Evolutionary conservation across 805 yeast species (phyloP).

Genomic region (Pachysolen tannophilus): DNA sequence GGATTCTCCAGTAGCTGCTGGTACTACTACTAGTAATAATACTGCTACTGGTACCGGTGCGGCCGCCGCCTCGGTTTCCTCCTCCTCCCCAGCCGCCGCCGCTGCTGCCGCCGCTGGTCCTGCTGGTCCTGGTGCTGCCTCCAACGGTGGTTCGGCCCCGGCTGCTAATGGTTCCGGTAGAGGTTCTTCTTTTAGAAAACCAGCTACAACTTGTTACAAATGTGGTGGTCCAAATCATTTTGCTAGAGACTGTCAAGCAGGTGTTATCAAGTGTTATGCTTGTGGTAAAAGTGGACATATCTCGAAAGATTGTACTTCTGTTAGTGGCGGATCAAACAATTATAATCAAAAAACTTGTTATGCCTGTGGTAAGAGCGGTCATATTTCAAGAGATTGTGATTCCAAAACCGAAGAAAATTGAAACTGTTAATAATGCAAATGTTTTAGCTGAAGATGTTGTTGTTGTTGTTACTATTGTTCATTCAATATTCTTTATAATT

Average conservation of each 20-base stretch:
- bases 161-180: too few species aligned
- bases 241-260: constrained; percentile 81
- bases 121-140: constrained; percentile 1
- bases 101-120: constrained; percentile 7
- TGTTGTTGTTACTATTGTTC: too few species aligned
- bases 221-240: constrained; percentile 92
- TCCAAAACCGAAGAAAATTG: too few species aligned
- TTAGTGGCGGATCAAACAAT: constrained; percentile 38
- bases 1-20: constrained; percentile 18
- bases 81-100: constrained; percentile 9
- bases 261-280: constrained; percentile 74
- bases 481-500: too few species aligned
- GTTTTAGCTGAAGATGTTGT: too few species aligned
- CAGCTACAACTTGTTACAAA: constrained; percentile 67
- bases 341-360: constrained; percentile 51
- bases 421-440: too few species aligned
- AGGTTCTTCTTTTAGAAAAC: constrained; percentile 17
- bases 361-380: constrained; percentile 75
- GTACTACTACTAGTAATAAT: constrained; percentile 16
- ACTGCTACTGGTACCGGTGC: constrained; percentile 18
- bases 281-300: constrained; percentile 90
- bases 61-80: constrained; percentile 9
- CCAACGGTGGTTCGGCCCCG: constrained; percentile 15
- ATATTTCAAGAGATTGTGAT: constrained; percentile 78
- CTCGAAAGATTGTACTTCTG: constrained; percentile 69